Evolutionary conservation across 208 protist genomes (phyloP).

Genomic region (Jaenimonas drosophilae): DNA sequence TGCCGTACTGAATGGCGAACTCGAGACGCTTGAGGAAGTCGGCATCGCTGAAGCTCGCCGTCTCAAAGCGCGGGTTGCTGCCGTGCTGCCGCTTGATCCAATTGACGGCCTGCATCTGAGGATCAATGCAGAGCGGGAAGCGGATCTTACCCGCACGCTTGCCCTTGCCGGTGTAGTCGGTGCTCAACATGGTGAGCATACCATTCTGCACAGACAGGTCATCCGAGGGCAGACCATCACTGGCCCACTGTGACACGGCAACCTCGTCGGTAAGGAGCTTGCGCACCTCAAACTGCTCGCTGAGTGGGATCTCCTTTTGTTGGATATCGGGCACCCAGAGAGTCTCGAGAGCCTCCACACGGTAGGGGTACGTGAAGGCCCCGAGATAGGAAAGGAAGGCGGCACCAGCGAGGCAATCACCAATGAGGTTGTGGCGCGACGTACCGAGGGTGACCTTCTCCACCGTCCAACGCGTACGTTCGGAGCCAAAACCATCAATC

Average conservation of each 20-base stretch:
- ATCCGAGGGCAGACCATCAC: conserved; percentile 96
- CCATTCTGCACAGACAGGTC: conserved; percentile 98
- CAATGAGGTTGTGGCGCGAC: conserved; percentile 86
- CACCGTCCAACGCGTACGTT: conserved; percentile 94
- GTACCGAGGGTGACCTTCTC: conserved; percentile 88
- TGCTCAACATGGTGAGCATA: conserved; percentile 92
- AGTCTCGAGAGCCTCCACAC: conserved; percentile 87
- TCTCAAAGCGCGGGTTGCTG: conserved; percentile 87
- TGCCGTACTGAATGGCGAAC: conserved; percentile 96
- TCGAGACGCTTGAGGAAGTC: conserved; percentile 98
- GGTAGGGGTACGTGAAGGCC: conserved; percentile 96
- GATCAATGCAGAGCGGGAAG: conserved; percentile 98
- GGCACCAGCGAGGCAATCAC: conserved; percentile 96
- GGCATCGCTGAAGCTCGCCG: conserved; percentile 93
- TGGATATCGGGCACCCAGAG: conserved; percentile 90
- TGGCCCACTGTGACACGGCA: conserved; percentile 95
- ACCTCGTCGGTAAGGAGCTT: conserved; percentile 95
- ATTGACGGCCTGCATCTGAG: conserved; percentile 97
- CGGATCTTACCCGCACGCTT: conserved; percentile 78
- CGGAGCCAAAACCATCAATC: conserved; percentile 95
- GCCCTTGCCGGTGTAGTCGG: conserved; percentile 66
- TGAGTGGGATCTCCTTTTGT: conserved; percentile 84
- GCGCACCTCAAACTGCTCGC: conserved; percentile 84
- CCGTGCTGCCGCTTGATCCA: conserved; percentile 98
- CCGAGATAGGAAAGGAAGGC: conserved; percentile 97